Evolutionary conservation across 2,329 filamentous ascomycete species (phyloP), one percentile per base, ranked within the genome.

Genomic region (Lachnellula subtilissima): DNA sequence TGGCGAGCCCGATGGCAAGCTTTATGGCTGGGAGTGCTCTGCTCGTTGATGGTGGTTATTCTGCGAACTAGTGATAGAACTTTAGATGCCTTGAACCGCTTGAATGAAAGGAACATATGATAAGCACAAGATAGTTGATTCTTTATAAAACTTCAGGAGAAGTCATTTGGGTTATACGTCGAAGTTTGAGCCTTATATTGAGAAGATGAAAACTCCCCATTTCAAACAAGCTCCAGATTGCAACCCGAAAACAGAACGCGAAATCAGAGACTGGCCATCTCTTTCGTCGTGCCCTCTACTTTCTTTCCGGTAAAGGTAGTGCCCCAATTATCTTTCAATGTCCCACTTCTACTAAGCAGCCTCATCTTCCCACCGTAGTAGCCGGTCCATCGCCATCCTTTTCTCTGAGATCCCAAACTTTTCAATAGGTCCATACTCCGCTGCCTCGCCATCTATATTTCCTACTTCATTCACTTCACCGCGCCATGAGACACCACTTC

Each of bases 1-100:
- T 84, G 55, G 77, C 75, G 17, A 80, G 77, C 35, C 71, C 75
- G 1, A 74, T 80, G 72, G 76, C 76, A 54, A 81, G 78, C 54
- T 83, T 75, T 62, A 77, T 83, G 67, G 74, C 76, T 50, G 80
- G 79, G 0, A 70, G 74, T 15, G 71, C 70, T 5, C 59, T 81
- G 48, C 67, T 80, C 2, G 74, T 75, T 14, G 78, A 81, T 60
- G 78, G 78, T 5, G 75, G 75, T 0, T 75, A 72, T 43, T 71
- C 70, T 50, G 53, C 50, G 12, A 54, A 50, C 59, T 62, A 42
- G 39, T 8, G 3, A 32, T 32, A 3, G 9, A 32, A 12, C 9
- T 32, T 32, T 9, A 3, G 28, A 32, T 32, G 9, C 28, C 9
- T 3, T 11, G 9, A 11, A 32, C 28, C 11, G 15, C 15, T 11